phyloP scores from a whole-genome alignment of 169 alveolate species.

The Theileria equi region DNA sequence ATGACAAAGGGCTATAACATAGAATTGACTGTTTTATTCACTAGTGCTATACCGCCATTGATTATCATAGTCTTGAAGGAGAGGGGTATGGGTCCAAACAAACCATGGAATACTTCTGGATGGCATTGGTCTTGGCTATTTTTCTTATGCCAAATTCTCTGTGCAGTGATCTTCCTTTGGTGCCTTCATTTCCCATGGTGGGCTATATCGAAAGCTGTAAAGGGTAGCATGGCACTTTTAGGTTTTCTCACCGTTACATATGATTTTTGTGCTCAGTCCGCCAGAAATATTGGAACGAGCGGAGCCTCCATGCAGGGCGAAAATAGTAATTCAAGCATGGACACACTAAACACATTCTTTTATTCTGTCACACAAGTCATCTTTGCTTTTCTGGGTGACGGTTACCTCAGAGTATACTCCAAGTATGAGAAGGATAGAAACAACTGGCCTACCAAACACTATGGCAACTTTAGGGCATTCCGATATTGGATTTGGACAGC shows the following conservation, averaged over 20 bases:
- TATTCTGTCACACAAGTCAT: background rate
- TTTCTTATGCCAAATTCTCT: background rate
- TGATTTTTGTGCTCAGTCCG: background rate
- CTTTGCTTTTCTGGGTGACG: background rate
- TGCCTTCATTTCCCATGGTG: slow-evolving; percentile 4
- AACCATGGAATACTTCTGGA: background rate
- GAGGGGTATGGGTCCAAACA: slow-evolving; percentile 16
- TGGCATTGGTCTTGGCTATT: slow-evolving; percentile 2
- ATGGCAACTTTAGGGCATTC: background rate
- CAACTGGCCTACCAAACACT: slow-evolving; percentile 31
- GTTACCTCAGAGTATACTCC: slow-evolving; percentile 1
- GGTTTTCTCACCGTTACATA: slow-evolving; percentile 4
- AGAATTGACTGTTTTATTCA: slow-evolving; percentile 1
- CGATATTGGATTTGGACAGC: slow-evolving; percentile 1
- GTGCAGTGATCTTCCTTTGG: background rate
- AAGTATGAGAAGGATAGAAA: background rate
- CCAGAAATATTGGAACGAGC: background rate
- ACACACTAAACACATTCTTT: background rate
- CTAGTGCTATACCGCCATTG: slow-evolving; percentile 3
- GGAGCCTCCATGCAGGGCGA: slow-evolving; percentile 26
- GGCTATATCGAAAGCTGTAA: background rate
- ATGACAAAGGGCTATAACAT: background rate
- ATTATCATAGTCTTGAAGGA: background rate
- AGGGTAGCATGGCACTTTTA: background rate
- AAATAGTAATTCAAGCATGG: background rate